A percentile compares a stretch with the other conserved stretches of the same genome.
phyloP scores from a whole-genome alignment of 106 monocot species.

The Posidonia australis region DNA sequence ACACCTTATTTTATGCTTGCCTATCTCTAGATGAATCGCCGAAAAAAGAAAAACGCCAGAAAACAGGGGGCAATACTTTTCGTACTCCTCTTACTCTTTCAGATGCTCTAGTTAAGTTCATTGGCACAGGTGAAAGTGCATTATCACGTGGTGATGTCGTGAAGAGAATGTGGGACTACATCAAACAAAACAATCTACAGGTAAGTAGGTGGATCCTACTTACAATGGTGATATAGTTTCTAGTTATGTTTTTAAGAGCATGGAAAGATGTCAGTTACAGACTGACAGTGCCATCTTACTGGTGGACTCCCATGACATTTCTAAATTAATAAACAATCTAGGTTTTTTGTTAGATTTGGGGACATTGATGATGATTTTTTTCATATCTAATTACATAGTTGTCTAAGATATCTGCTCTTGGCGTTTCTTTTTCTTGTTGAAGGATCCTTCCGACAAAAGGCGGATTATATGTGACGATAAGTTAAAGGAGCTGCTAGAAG shows the following conservation, averaged over 20 bases:
- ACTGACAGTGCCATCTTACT: no score
- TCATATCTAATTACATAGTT: neutral
- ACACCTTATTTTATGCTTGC: neutral
- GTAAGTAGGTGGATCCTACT: constrained; percentile 12
- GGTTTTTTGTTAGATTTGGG: no score
- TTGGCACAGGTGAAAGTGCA: constrained; percentile 80
- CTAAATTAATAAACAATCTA: no score
- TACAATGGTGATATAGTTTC: neutral
- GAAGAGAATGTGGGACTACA: constrained; percentile 86
- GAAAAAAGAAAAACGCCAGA: constrained; percentile 42
- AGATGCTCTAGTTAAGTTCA: constrained; percentile 72
- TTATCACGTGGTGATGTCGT: constrained; percentile 72
- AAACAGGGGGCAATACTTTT: constrained; percentile 41
- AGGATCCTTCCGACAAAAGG: constrained; percentile 87
- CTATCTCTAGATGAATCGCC: constrained; percentile 22
- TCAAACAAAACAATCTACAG: constrained; percentile 89
- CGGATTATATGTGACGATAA: constrained; percentile 79
- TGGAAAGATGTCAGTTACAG: no score
- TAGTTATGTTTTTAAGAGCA: no score
- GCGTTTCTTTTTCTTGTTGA: constrained; percentile 13
- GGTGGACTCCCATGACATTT: no score
- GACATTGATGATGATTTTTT: neutral
- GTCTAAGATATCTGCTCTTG: neutral
- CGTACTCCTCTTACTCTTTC: constrained; percentile 69
- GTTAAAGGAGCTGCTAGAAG: constrained; percentile 64